Evolutionary conservation across 352 stramenopile species (phyloP).

Genomic region (Phytophthora gonapodyides): DNA sequence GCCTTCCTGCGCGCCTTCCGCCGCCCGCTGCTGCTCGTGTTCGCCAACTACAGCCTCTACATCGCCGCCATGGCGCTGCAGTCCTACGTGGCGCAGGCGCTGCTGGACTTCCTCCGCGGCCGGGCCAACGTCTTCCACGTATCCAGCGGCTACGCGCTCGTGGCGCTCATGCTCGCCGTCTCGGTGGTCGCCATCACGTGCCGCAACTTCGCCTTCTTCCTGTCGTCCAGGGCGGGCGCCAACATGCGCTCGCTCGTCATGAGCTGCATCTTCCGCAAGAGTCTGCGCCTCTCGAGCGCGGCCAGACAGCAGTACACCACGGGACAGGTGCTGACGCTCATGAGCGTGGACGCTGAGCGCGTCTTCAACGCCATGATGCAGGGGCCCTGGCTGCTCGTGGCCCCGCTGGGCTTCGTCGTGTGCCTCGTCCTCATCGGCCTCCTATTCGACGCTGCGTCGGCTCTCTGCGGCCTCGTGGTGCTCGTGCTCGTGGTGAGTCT

Average conservation of each 20-base stretch:
- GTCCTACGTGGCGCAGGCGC: conserved; percentile 25
- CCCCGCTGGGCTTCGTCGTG: conserved; percentile 32
- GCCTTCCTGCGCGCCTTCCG: conserved; percentile 30
- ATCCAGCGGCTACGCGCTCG: conserved; percentile 26
- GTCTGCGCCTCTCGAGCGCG: conserved; percentile 64
- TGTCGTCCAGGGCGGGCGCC: conserved; percentile 30
- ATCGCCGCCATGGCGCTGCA: conserved; percentile 33
- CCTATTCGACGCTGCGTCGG: conserved; percentile 29
- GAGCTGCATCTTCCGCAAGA: conserved; percentile 39
- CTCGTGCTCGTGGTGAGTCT: conserved; percentile 31
- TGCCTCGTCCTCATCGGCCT: conserved; percentile 36
- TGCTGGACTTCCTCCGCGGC: conserved; percentile 29
- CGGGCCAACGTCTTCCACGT: conserved; percentile 28
- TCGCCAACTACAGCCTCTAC: conserved; percentile 33
- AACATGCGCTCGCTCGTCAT: conserved; percentile 41
- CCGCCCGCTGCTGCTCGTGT: conserved; percentile 18
- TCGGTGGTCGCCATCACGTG: conserved; percentile 29
- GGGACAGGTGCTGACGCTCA: conserved; percentile 44
- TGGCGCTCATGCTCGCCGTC: conserved; percentile 16
- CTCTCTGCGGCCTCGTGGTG: conserved; percentile 15
- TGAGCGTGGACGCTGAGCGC: conserved; percentile 46
- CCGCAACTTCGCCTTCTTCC: conserved; percentile 38
- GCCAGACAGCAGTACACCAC: conserved; percentile 34
- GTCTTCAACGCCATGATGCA: conserved; percentile 38
- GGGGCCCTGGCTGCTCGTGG: conserved; percentile 37